Evolutionary conservation across 352 stramenopile species (phyloP), one percentile per base, ranked within the genome.

Genomic region (Globisporangium viniferum): DNA sequence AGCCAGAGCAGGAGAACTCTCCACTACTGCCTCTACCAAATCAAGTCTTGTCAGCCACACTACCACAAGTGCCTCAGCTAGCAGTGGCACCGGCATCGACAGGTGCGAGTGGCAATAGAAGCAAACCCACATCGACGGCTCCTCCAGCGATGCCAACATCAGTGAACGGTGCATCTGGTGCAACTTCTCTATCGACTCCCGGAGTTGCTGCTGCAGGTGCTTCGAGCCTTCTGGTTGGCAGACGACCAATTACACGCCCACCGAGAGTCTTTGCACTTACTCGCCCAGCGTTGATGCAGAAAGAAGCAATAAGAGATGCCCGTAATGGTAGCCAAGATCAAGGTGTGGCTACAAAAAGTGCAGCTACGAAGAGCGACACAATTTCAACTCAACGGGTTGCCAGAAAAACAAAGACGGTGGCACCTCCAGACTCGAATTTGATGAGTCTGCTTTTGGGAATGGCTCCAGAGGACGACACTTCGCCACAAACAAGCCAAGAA

Each of bases 401-500:
- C 3, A n/a, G 10, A 2, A 55, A 46, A 18, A 8, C 29, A 22
- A 12, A 36, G 39, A 29, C 29, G 5, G 27, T 22, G 9, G 24
- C 27, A 39, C 0, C 22, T 14, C 6, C 36, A 8, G 41, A 58
- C 15, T 3, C 27, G 9, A 41, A 51, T 22, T 46, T 68, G 54
- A 63, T 63, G 63, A 31, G 49, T 8, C 9, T 63, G 24, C 8
- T 68, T 1, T 12, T 68, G 41, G 63, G 39, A 5, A 58, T 61
- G 5, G 14, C 4, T 62, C 20, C 36, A 20, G 36, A 60, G 4
- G 41, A 68, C 15, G 54, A 49, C 39, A 48, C 41, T 6, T 61
- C 51, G 2, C 63, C 63, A 15, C 63, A 63, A 53, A 68, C 63
- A 27, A 68, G 54, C 15, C 63, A 68, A 63, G 63, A 68, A 29